Percentiles rank a stretch among this genome's conserved stretches.
These are phyloP conservation scores for Cyberlindnera galapagoensis DNA, from an alignment of 805 yeast genomes.

Conservation along the genomic window DNA sequence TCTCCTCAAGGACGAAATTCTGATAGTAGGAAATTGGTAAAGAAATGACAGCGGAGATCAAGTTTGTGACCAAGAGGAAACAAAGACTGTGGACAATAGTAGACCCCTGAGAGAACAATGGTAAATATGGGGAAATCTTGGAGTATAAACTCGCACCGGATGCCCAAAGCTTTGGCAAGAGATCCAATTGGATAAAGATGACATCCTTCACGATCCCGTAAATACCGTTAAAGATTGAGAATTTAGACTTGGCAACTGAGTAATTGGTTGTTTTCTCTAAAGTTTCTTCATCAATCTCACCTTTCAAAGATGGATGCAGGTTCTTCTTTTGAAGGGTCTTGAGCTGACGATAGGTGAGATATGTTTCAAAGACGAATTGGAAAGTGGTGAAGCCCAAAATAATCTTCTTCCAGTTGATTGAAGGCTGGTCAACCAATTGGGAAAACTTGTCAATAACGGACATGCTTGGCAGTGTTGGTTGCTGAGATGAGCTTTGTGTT, in stretches of 20 bases:
- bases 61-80: constrained; percentile 46
- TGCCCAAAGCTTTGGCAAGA: constrained; percentile 60
- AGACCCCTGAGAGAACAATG: constrained; percentile 38
- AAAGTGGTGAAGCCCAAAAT: constrained; percentile 70
- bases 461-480: no score
- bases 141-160: constrained; percentile 35
- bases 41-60: constrained; percentile 44
- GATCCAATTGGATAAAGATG: constrained; percentile 50
- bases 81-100: constrained; percentile 67
- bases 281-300: constrained; percentile 65
- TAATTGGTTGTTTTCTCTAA: constrained; percentile 73
- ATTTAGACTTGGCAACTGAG: constrained; percentile 69
- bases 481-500: background rate
- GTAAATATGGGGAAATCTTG: constrained; percentile 21
- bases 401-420: constrained; percentile 73
- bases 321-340: constrained; percentile 46
- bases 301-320: constrained; percentile 65
- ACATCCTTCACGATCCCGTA: constrained; percentile 50
- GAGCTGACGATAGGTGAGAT: constrained; percentile 73
- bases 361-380: constrained; percentile 69
- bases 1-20: constrained; percentile 86
- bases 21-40: constrained; percentile 71
- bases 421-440: constrained; percentile 54
- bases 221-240: constrained; percentile 50
- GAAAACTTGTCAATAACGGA: constrained; percentile 34